Evolutionary conservation across 306 rosid genomes (phyloP), one percentile per base, ranked within the genome.

Genomic region (Cucurbita ficifolia): DNA sequence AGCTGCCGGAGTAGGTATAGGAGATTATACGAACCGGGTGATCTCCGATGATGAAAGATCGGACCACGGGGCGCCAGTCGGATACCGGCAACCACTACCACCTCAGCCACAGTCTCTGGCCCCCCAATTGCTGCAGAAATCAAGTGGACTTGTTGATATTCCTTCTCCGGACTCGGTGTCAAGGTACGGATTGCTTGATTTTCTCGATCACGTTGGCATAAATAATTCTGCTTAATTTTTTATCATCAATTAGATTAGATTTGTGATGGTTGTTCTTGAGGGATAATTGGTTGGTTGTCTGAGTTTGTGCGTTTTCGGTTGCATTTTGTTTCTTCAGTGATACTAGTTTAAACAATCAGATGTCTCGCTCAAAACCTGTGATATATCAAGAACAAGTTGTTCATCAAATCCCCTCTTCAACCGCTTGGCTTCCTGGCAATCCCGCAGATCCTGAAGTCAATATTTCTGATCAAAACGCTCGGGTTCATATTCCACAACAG

Each of bases 131-230:
- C 96, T 84, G 56, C 96, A 84, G 39, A 90, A 87, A 83, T 80
- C 96, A n/a, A 57, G 84, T 29, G 90, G 85, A 1, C 78, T 76
- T 64, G 51, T 48, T 72, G 99, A 95, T 81, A 69, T 89, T 80
- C 88, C 89, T 58, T 95, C 97, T 19, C 96, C 97, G 12, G 99
- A 95, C 84, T 95, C 97, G 18, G 96, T 91, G 74, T 89, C 99
- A 73, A 91, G 99, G 99, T 95, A 71, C 57, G 12, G 16, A 50
- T 56, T 50, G n/a, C 12, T 11, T 62, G 54, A 8, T 75, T 75
- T 62, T 62, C 56, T 43, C 17, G 43, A 40, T 36, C 64, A 17
- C 68, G 1, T 53, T 2, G 49, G 18, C 16, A 49, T 75, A 76
- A 67, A 53, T 48, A 22, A 38, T 24, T 51, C 29, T 56, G 7